Conservation (phyloP, 2,329 filamentous ascomycete genomes). For the Alternaria atra region DNA sequence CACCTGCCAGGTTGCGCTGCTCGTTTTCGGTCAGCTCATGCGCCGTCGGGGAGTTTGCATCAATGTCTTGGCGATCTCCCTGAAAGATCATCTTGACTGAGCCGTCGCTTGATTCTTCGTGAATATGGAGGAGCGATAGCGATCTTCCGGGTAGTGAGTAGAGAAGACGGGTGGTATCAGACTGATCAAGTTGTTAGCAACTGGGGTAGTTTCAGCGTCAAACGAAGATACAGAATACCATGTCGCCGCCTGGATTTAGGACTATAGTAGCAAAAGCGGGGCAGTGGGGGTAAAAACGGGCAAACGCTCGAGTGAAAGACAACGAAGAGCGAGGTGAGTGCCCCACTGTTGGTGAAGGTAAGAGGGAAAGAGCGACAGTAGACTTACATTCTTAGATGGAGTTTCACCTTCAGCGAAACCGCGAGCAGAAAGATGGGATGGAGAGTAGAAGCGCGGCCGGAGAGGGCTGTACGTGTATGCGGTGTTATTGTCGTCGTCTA, state of each 20-base stretch:
- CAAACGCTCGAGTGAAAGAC: slow-evolving; percentile 2
- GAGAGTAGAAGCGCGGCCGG: slow-evolving; percentile 46
- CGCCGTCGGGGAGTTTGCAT: slow-evolving; percentile 23
- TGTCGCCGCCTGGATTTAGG: not conserved
- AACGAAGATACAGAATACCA: too few relatives aligned
- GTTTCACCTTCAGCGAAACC: slow-evolving; percentile 32
- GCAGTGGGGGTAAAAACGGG: slow-evolving; percentile 16
- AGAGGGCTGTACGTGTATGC: slow-evolving; percentile 14
- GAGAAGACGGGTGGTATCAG: slow-evolving; percentile 33
- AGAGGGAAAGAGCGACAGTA: slow-evolving; percentile 21
- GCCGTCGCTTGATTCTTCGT: slow-evolving; percentile 24
- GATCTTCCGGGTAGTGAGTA: slow-evolving; percentile 27
- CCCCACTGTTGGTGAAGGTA: slow-evolving; percentile 11
- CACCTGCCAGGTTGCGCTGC: slow-evolving; percentile 5
- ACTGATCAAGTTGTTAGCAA: slow-evolving; percentile 31
- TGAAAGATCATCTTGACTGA: slow-evolving; percentile 39
- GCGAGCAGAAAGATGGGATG: slow-evolving; percentile 29
- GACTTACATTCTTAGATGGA: slow-evolving; percentile 47
- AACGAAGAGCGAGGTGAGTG: slow-evolving; percentile 8
- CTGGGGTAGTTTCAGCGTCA: not conserved
- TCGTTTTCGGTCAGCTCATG: slow-evolving; percentile 13
- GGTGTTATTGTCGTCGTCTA: not conserved
- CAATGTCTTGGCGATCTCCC: slow-evolving; percentile 32
- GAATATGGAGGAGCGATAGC: slow-evolving; percentile 7
- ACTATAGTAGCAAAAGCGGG: not conserved